Evolutionary conservation across 1,284 basidiomycete species (phyloP), one percentile per base, ranked within the genome.

Genomic region (Farysia itapuensis): DNA sequence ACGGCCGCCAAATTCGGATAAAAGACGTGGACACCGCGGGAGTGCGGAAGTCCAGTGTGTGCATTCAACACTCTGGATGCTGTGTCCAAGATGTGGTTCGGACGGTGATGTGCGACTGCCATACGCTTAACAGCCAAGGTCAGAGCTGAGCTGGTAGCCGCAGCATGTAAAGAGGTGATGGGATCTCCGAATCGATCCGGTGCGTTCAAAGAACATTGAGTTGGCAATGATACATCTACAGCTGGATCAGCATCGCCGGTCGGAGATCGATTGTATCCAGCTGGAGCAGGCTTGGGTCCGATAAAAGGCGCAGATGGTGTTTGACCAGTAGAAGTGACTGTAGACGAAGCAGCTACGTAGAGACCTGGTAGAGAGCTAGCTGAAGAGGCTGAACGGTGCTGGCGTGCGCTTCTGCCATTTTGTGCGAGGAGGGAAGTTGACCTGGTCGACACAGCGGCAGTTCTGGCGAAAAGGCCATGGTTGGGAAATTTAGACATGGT

Each of bases 401-500:
- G 51, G 25, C 44, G 58, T 32, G 57, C 46, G 12, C 57, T 39
- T 32, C 60, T 41, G 11, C 50, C 34, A 0, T 42, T 42, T 16
- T 52, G 44, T 1, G 56, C 44, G 30, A 46, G 51, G 48, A 46
- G 36, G 11, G 48, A 44, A 11, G 52, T 41, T 36, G 51, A 51
- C 33, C 51, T 43, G 19, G 43, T 45, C 4, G 61, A 56, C n/a
- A 45, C 51, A 12, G 61, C 30, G 15, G 61, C 61, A 14, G 56
- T 56, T 20, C 61, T 44, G 25, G 61, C 39, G n/a, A 65, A 50
- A 29, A 65, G 49, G 31, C 51, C 61, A 39, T 60, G 57, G 25
- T 60, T 60, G 5, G 57, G 57, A n/a, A 65, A 46, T 24, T 65
- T 60, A 33, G 61, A 53, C 61, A 65, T 65, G 37, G 26, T 28